phyloP scores from a whole-genome alignment of 2,329 filamentous ascomycete species.

The Tolypocladium tundrense region DNA sequence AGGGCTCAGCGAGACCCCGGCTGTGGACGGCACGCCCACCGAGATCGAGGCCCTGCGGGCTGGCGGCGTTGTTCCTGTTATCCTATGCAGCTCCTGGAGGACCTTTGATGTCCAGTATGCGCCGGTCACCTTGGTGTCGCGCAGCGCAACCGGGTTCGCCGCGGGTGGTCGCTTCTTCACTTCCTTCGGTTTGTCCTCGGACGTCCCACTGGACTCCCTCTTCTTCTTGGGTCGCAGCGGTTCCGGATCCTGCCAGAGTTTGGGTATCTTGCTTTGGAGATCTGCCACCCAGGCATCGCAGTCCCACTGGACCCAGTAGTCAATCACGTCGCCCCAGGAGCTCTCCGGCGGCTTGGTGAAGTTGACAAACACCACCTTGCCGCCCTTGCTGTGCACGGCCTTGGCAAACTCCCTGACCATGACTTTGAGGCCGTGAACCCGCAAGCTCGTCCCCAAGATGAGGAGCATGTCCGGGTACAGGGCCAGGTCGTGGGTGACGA shows the following conservation, averaged over 20 bases:
- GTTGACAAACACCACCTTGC: slow-evolving; percentile 64
- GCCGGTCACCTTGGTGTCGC: slow-evolving; percentile 34
- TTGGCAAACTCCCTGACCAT: slow-evolving; percentile 64
- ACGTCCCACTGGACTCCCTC: slow-evolving; percentile 16
- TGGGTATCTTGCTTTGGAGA: slow-evolving; percentile 46
- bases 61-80: slow-evolving; percentile 16
- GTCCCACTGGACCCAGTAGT: slow-evolving; percentile 67
- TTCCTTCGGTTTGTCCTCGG: slow-evolving; percentile 14
- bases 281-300: slow-evolving; percentile 64
- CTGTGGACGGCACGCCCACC: not conserved
- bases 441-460: slow-evolving; percentile 60
- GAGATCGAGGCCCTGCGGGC: slow-evolving; percentile 10
- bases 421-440: slow-evolving; percentile 61
- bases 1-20: not conserved
- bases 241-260: slow-evolving; percentile 46
- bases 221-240: slow-evolving; percentile 30
- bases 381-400: slow-evolving; percentile 56
- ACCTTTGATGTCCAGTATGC: slow-evolving; percentile 35
- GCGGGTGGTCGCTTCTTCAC: slow-evolving; percentile 21
- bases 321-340: slow-evolving; percentile 61
- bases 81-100: slow-evolving; percentile 24
- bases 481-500: slow-evolving; percentile 57
- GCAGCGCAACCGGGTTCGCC: slow-evolving; percentile 30
- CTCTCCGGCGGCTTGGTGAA: slow-evolving; percentile 63
- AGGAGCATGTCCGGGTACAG: slow-evolving; percentile 57